Evolutionary conservation across 208 protist genomes (phyloP), one percentile per base, ranked within the genome.

Genomic region (Phytomonas francai): DNA sequence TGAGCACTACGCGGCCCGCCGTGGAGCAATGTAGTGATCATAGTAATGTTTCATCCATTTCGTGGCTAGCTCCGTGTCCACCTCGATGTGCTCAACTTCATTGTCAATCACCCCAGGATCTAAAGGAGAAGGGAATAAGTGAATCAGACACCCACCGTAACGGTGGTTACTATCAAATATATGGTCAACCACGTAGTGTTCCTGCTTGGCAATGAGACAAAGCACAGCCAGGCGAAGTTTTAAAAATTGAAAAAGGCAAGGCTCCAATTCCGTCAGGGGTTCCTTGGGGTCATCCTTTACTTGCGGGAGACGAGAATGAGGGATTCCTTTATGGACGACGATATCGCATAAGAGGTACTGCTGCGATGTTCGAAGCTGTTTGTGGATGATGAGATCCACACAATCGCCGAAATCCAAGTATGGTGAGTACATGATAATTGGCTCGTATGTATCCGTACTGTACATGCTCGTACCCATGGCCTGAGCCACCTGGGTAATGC

Each of bases 401-500:
- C 89, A 91, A 72, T 94, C 89, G 9, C 85, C 89, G 57, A 94
- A 80, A 54, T 89, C 80, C 6, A 81, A 74, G 64, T 92, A 80
- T 19, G 86, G 80, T 11, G 83, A 89, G 78, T 94, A 88, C 65
- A 94, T 81, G n/a, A 94, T 77, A 31, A 81, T 49, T 0, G 89
- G 89, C 9, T 92, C 86, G 68, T 89, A 92, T 39, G 83, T 87
- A 14, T 14, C 16, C 45, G 22, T 56, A 14, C 16, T 56, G 16
- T n/a, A n/a, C 85, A 91, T 92, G 73, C 85, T 90, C 88, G 90
- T 92, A 27, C 85, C 88, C 85, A 94, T 89, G 34, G 79, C 85
- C 73, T 91, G 84, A 9, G 84, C 86, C 25, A 92, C 89, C 72
- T 88, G 87, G 14, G 83, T 62, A 33, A 92, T 84, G 49, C 84